A percentile compares a stretch with the other conserved stretches of the same genome.
Evolutionary conservation across 495 filamentous ascomycete genomes (phyloP).

Genomic region (Podospora comata): DNA sequence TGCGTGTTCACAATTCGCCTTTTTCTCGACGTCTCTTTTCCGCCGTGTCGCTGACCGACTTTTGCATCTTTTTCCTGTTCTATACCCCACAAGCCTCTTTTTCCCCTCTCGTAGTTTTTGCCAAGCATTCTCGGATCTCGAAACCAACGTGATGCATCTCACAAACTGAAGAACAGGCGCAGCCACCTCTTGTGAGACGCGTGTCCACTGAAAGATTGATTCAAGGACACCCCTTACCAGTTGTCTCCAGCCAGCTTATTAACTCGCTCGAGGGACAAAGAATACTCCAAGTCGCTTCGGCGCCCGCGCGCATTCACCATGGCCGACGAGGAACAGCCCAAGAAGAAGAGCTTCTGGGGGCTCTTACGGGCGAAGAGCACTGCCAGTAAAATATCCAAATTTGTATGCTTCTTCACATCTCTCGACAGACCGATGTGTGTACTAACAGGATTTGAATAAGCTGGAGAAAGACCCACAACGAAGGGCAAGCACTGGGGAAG

Average conservation of each 20-base stretch:
- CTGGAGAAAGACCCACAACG: conserved; percentile 16
- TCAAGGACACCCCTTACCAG: neutral
- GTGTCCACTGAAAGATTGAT: neutral
- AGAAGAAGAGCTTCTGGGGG: conserved; percentile 24
- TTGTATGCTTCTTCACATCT: conserved; percentile 9
- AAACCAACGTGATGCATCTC: neutral
- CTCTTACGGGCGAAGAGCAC: conserved; percentile 23
- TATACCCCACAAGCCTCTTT: neutral
- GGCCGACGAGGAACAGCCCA: conserved; percentile 16
- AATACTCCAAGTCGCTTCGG: conserved; percentile 1
- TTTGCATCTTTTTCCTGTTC: neutral
- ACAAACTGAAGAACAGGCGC: neutral
- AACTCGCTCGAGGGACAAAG: neutral
- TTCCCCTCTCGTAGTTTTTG: neutral
- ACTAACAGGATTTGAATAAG: conserved; percentile 14
- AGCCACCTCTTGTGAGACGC: neutral
- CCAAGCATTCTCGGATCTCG: neutral
- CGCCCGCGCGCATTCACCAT: neutral
- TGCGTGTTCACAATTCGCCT: neutral
- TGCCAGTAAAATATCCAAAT: conserved; percentile 16
- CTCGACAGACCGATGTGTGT: neutral
- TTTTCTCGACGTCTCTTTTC: neutral
- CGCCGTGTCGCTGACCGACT: neutral
- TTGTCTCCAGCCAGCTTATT: neutral
- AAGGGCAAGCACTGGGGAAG: conserved; percentile 18